Evolutionary conservation across 1,284 basidiomycete genomes (phyloP).

Genomic region (Cutaneotrichosporon spelunceum): DNA sequence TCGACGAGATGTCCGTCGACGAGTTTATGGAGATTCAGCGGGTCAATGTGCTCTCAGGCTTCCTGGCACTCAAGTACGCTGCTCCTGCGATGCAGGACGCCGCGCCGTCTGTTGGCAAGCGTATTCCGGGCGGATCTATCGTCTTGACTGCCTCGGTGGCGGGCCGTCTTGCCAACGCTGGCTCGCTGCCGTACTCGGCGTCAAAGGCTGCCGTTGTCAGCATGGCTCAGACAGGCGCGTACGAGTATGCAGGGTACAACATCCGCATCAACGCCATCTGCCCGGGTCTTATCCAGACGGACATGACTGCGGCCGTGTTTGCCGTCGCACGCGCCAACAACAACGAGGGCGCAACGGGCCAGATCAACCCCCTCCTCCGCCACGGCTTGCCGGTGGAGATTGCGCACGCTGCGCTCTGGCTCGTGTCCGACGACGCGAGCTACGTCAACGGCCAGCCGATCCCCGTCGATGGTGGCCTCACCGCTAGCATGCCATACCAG

Average conservation of each 20-base stretch:
- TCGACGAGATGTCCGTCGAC: constrained; percentile 50
- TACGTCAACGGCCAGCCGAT: constrained; percentile 89
- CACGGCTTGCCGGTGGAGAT: constrained; percentile 68
- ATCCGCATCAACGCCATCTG: constrained; percentile 89
- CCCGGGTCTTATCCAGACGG: constrained; percentile 80
- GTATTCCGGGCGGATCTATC: constrained; percentile 71
- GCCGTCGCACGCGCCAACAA: constrained; percentile 67
- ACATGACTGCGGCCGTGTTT: constrained; percentile 74
- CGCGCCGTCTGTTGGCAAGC: constrained; percentile 65
- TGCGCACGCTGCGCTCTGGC: constrained; percentile 76
- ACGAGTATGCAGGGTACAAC: constrained; percentile 73
- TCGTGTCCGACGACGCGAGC: constrained; percentile 85
- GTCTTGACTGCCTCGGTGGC: constrained; percentile 89
- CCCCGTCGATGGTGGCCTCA: constrained; percentile 80
- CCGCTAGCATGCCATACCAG: constrained; percentile 65
- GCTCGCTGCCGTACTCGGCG: constrained; percentile 80
- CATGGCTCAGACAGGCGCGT: constrained; percentile 74
- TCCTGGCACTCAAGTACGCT: constrained; percentile 82
- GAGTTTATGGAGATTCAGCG: constrained; percentile 72
- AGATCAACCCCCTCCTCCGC: constrained; percentile 77
- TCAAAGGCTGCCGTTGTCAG: constrained; percentile 87
- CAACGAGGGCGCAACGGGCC: constrained; percentile 64
- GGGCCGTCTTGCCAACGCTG: constrained; percentile 79
- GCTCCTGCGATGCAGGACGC: constrained; percentile 67
- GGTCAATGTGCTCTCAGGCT: constrained; percentile 75